A percentile compares a stretch with the other conserved stretches of the same genome.
These are phyloP conservation scores for Prunus davidiana DNA, from an alignment of 306 rosid species.

Conservation along the genomic window DNA sequence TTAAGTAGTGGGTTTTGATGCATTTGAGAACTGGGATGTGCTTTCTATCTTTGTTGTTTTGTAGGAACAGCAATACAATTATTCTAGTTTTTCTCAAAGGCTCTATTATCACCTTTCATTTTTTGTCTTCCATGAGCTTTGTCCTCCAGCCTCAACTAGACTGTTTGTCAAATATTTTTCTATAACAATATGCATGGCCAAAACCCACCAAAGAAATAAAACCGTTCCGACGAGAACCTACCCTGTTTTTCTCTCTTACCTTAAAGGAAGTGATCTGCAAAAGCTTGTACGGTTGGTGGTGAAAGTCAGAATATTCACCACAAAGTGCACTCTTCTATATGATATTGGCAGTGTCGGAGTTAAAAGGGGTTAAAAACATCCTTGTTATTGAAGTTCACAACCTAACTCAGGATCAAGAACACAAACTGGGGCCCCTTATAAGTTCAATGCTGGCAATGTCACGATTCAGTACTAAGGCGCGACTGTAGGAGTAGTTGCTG, in stretches of 20 bases:
- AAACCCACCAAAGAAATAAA: not conserved
- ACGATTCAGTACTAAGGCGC: too few species aligned
- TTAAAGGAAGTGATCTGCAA: not conserved
- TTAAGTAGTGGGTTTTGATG: conserved; percentile 13
- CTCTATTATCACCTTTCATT: not conserved
- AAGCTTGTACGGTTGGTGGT: not conserved
- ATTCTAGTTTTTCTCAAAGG: not conserved
- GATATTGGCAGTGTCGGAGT: not conserved
- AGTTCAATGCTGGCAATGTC: too few species aligned
- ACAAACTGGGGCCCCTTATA: too few species aligned
- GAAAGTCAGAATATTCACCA: not conserved
- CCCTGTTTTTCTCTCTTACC: not conserved
- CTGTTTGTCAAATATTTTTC: not conserved
- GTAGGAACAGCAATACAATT: conserved; percentile 14
- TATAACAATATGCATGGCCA: too few species aligned
- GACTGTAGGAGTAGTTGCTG: too few species aligned
- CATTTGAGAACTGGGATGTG: not conserved
- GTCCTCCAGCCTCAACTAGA: not conserved
- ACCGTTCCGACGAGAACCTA: not conserved
- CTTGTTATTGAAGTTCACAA: not conserved
- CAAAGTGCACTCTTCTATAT: not conserved
- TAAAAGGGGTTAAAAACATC: not conserved
- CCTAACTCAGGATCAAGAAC: too few species aligned
- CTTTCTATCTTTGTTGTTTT: conserved; percentile 16
- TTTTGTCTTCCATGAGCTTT: not conserved